phyloP scores from a whole-genome alignment of 2,329 filamentous ascomycete genomes.

The Cladosporium austrohemisphaericum region DNA sequence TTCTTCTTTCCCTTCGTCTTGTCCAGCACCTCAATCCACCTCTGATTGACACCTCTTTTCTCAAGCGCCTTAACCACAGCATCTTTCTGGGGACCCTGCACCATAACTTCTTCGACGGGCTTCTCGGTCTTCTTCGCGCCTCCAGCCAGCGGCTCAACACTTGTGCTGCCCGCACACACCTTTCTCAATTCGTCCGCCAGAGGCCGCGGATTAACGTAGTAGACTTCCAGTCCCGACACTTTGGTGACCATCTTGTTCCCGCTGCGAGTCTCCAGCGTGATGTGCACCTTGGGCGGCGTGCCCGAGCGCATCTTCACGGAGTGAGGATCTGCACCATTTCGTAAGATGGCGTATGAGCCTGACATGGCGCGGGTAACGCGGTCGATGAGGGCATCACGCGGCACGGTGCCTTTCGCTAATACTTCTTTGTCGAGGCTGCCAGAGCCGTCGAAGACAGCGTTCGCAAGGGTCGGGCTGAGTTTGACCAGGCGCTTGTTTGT shows the following conservation, averaged over 20 bases:
- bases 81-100: constrained; percentile 64
- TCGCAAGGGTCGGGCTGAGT: constrained; percentile 60
- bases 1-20: constrained; percentile 60
- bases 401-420: constrained; percentile 54
- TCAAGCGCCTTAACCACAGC: constrained; percentile 58
- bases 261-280: constrained; percentile 61
- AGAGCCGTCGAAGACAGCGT: constrained; percentile 55
- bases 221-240: constrained; percentile 58
- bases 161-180: constrained; percentile 65
- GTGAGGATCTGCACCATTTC: constrained; percentile 40
- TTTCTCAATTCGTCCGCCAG: constrained; percentile 65
- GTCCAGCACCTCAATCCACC: constrained; percentile 63
- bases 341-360: constrained; percentile 56
- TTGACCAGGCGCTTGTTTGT: constrained; percentile 60
- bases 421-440: constrained; percentile 54
- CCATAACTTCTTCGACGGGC: constrained; percentile 63
- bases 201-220: constrained; percentile 56
- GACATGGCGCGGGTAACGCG: constrained; percentile 55
- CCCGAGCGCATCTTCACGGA: constrained; percentile 60
- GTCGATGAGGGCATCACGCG: constrained; percentile 58
- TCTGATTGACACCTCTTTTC: constrained; percentile 54
- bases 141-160: constrained; percentile 58
- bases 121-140: constrained; percentile 58
- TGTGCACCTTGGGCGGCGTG: constrained; percentile 55
- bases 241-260: constrained; percentile 65